Evolutionary conservation across 2,329 filamentous ascomycete species (phyloP).

Genomic region (Pseudogymnoascus sp.): DNA sequence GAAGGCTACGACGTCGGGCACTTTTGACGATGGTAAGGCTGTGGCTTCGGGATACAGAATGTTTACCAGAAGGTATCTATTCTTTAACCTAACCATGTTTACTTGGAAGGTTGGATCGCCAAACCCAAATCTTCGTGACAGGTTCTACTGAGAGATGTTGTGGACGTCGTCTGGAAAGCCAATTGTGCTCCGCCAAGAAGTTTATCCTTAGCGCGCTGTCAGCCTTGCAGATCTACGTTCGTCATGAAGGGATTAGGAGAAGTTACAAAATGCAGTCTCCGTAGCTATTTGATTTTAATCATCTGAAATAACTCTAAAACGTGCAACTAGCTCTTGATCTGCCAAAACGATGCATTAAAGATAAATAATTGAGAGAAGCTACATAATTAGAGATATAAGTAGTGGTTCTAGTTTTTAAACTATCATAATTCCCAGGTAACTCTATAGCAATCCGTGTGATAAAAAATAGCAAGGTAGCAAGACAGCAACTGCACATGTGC

Average conservation of each 20-base stretch:
- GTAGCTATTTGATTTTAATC: neutral
- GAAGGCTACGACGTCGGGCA: conserved; percentile 58
- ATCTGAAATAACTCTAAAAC: neutral
- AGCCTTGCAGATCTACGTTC: conserved; percentile 3
- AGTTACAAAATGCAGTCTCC: neutral
- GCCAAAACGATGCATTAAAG: neutral
- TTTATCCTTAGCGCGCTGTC: conserved; percentile 8
- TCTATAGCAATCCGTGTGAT: neutral
- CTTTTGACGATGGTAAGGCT: conserved; percentile 27
- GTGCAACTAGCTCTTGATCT: neutral
- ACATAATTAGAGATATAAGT: neutral
- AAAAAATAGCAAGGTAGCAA: neutral
- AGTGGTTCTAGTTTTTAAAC: neutral
- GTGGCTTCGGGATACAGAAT: conserved; percentile 70
- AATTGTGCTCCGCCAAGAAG: conserved; percentile 6
- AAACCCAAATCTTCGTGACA: neutral
- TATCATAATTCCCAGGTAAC: neutral
- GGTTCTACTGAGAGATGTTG: neutral
- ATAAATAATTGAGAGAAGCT: neutral
- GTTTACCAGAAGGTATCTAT: conserved; percentile 90
- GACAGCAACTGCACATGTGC: neutral
- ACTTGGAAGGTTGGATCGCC: neutral
- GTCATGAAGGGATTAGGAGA: neutral
- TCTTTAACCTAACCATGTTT: conserved; percentile 88
- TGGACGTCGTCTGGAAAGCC: neutral